A percentile compares a stretch with the other conserved stretches of the same genome.
Conservation (phyloP, 1,139 yeast genomes). For the Debaryomyces udenii region DNA sequence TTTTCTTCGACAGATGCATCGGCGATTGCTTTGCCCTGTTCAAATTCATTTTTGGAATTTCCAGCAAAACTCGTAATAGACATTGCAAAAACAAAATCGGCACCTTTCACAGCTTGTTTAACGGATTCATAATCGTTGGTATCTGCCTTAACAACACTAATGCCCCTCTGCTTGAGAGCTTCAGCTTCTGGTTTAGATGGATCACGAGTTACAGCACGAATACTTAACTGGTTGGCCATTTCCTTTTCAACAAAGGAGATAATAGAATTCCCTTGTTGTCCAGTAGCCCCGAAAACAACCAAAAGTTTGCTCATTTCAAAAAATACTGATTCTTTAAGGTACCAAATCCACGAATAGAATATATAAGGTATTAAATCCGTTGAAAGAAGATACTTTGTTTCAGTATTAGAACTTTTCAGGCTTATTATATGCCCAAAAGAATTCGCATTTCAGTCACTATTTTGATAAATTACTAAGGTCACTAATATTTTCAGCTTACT, state of each 20-base stretch:
- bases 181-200: constrained; percentile 4
- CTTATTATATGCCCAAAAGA: too few relatives aligned
- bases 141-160: constrained; percentile 15
- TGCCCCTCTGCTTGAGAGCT: constrained; percentile 11
- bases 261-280: constrained; percentile 17
- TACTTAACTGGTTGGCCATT: constrained; percentile 10
- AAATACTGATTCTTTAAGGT: too few relatives aligned
- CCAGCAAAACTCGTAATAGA: background rate
- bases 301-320: constrained; percentile 13
- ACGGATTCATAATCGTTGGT: constrained; percentile 6
- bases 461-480: too few relatives aligned
- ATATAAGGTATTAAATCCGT: too few relatives aligned
- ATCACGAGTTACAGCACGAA: constrained; percentile 16
- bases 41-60: background rate
- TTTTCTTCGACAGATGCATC: constrained; percentile 9
- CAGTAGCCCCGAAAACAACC: constrained; percentile 16
- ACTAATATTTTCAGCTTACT: too few relatives aligned
- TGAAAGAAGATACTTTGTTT: too few relatives aligned
- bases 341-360: too few relatives aligned
- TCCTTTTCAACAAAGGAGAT: constrained; percentile 9
- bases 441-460: too few relatives aligned
- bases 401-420: too few relatives aligned
- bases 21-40: constrained; percentile 10
- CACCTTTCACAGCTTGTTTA: constrained; percentile 11
- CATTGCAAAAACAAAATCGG: constrained; percentile 12